Evolutionary conservation across 805 yeast genomes (phyloP), one percentile per base, ranked within the genome.

Genomic region (Wickerhamomyces canadensis): DNA sequence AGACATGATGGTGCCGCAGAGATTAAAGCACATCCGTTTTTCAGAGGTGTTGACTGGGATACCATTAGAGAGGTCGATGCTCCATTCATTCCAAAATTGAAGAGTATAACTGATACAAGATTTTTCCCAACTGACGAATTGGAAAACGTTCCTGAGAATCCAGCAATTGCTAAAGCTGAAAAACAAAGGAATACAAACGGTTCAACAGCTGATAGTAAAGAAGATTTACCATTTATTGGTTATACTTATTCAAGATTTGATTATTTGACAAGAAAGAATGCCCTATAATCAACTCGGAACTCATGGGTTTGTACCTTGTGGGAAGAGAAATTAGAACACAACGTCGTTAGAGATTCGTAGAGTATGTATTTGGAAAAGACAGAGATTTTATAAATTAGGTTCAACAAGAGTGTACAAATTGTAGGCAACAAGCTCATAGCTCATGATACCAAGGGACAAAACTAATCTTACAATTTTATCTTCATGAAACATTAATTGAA

Each of bases 41-140:
- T 93, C 55, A 68, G 76, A 31, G 98, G 93, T 53, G 80, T 88
- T 22, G 81, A 85, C 53, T 91, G 95, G 87, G 76, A 73, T 16
- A 64, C 66, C 2, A 64, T 93, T 45, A 72, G 96, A 52, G 65
- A 64, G 19, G 73, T 80, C 41, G 75, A 80, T 36, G 96, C 99
- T 2, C 99, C 99, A 31, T 93, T 93, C 63, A 85, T 93, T 18
- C 99, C 99, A 7, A 84, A 87, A 55, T 72, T 93, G 55, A 77
- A 88, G 49, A 83, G 95, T 11, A 83, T 91, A 43, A 91, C 98
- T 6, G 98, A 93, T 60, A 93, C 98, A 0, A 73, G 97, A 51
- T 91, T 91, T 68, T 93, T 93, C 87, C 98, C 98, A 29, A 87
- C 95, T 2, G 98, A 91, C 58, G 98, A 91, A 57, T 69, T 91